Conservation (phyloP, 1,139 yeast species). For the Meyerozyma guilliermondii region DNA sequence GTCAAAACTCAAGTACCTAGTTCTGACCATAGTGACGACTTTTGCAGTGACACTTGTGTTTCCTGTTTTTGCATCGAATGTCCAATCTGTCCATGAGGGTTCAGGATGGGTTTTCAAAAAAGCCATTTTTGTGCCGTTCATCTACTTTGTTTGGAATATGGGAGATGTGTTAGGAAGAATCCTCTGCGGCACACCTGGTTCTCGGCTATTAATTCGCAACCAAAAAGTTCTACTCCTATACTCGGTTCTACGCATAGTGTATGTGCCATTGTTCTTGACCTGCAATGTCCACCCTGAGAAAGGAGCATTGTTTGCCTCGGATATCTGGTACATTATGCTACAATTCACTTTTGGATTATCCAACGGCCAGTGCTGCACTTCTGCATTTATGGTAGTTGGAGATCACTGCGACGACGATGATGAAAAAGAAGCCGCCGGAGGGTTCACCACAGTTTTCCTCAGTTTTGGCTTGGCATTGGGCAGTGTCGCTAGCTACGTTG, state of each 20-base stretch:
- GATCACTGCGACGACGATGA: conserved; percentile 50
- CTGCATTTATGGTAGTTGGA: conserved; percentile 79
- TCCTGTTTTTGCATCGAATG: conserved; percentile 84
- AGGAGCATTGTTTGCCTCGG: conserved; percentile 49
- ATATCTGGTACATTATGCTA: conserved; percentile 58
- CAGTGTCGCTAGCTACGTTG: conserved; percentile 62
- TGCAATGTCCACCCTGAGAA: conserved; percentile 52
- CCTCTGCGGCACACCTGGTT: conserved; percentile 52
- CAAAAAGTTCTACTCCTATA: conserved; percentile 44
- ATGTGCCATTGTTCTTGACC: conserved; percentile 62
- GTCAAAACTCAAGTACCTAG: conserved; percentile 57
- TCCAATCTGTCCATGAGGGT: conserved; percentile 44
- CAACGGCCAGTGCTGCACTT: conserved; percentile 80
- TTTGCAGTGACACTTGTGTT: conserved; percentile 76
- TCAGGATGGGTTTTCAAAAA: conserved; percentile 34
- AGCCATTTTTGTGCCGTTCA: conserved; percentile 65
- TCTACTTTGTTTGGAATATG: conserved; percentile 78
- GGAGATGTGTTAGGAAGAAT: conserved; percentile 84
- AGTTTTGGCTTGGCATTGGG: conserved; percentile 77
- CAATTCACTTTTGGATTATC: conserved; percentile 81
- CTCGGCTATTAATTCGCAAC: conserved; percentile 28
- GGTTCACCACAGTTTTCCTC: conserved; percentile 74
- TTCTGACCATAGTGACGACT: conserved; percentile 65
- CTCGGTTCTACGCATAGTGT: conserved; percentile 47
- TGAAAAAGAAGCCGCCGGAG: conserved; percentile 91